phyloP scores from a whole-genome alignment of 179 eudicot genomes.

The Drosera spatulata region DNA sequence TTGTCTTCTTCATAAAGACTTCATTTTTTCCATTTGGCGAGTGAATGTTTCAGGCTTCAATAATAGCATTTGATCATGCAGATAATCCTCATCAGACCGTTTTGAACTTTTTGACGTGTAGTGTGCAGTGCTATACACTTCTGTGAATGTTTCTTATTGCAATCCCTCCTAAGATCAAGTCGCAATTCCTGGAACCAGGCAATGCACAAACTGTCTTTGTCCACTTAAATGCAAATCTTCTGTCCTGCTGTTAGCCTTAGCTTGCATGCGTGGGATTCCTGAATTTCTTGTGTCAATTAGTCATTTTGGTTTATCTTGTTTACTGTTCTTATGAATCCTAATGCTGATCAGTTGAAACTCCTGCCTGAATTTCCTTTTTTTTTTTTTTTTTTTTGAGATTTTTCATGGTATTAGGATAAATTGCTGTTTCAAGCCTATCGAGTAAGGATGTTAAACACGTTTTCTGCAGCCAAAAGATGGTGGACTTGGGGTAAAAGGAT shows the following conservation, averaged over 20 bases:
- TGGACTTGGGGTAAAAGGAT: constrained; percentile 41
- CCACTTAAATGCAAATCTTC: neutral
- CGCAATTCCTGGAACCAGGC: neutral
- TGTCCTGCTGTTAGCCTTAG: neutral
- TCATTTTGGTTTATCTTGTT: too few relatives aligned
- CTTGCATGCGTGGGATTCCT: too few relatives aligned
- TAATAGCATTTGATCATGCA: neutral
- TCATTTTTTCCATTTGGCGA: neutral
- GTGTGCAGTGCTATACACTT: neutral
- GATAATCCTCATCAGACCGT: neutral
- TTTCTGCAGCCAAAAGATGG: constrained; percentile 54
- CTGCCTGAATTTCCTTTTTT: neutral
- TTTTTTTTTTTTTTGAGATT: neutral
- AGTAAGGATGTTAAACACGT: neutral
- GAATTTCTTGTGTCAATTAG: too few relatives aligned
- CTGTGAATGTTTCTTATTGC: neutral
- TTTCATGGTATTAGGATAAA: neutral
- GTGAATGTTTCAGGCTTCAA: neutral
- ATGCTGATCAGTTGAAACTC: neutral
- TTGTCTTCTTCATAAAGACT: neutral
- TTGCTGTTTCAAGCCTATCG: neutral
- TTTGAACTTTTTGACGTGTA: neutral
- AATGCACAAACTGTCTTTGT: neutral
- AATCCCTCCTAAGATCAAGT: neutral
- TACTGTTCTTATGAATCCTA: neutral